These are phyloP conservation scores for Jacaranda copaia DNA, from an alignment of 257 asterid species.

Conservation along the genomic window DNA sequence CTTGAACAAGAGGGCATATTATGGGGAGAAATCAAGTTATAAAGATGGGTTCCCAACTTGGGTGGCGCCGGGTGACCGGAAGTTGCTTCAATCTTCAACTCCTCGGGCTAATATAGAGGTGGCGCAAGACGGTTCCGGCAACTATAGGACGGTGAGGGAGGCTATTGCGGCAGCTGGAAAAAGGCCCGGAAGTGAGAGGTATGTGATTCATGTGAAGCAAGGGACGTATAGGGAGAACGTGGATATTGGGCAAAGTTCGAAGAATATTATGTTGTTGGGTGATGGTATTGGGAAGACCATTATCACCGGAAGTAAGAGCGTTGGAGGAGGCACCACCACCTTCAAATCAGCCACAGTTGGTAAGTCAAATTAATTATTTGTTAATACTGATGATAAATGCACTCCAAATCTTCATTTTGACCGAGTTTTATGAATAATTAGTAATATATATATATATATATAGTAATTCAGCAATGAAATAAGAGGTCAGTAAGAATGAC, in stretches of 20 bases:
- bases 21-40: neutral
- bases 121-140: slow-evolving; percentile 77
- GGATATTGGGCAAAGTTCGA: slow-evolving; percentile 54
- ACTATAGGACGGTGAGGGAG: slow-evolving; percentile 57
- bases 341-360: slow-evolving; percentile 87
- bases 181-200: slow-evolving; percentile 57
- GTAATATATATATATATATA: no score
- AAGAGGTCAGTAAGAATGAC: no score
- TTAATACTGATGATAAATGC: no score
- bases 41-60: slow-evolving; percentile 67
- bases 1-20: slow-evolving; percentile 47
- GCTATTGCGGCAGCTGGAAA: slow-evolving; percentile 63
- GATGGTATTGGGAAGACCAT: slow-evolving; percentile 90
- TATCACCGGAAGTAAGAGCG: slow-evolving; percentile 86
- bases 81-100: slow-evolving; percentile 53
- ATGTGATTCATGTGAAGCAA: slow-evolving; percentile 70
- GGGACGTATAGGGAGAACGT: slow-evolving; percentile 83
- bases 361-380: slow-evolving; percentile 40
- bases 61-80: slow-evolving; percentile 70
- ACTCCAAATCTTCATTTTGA: no score
- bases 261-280: slow-evolving; percentile 78
- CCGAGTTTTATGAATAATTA: no score
- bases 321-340: slow-evolving; percentile 81
- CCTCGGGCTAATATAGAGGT: slow-evolving; percentile 62
- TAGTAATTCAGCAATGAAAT: no score